These are phyloP conservation scores for Candida gigantensis DNA, from an alignment of 1,139 yeast species.

Conservation along the genomic window DNA sequence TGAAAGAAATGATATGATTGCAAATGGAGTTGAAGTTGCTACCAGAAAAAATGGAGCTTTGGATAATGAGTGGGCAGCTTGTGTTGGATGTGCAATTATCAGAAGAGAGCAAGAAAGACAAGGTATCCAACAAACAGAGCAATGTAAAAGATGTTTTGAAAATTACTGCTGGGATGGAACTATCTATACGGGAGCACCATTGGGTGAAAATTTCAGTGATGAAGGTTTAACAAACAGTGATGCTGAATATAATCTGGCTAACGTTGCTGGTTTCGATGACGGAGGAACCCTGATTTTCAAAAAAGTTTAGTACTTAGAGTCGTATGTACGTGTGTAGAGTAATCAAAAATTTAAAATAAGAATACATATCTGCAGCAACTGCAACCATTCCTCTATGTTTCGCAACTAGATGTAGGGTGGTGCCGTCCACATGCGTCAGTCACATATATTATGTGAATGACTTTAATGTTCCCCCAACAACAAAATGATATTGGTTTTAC, in stretches of 20 bases:
- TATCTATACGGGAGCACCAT: slow-evolving; percentile 6
- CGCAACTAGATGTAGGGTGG: too few relatives aligned
- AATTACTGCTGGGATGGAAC: slow-evolving; percentile 47
- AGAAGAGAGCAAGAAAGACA: slow-evolving; percentile 44
- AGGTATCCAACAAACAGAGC: slow-evolving; percentile 36
- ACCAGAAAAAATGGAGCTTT: slow-evolving; percentile 34
- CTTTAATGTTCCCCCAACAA: too few relatives aligned
- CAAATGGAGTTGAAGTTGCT: slow-evolving; percentile 39
- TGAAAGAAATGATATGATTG: slow-evolving; percentile 39
- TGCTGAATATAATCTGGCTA: slow-evolving; percentile 10
- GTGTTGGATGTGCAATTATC: slow-evolving; percentile 48
- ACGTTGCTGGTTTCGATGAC: slow-evolving; percentile 14
- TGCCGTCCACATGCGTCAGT: too few relatives aligned
- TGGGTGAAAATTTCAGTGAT: slow-evolving; percentile 48
- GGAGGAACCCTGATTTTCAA: slow-evolving; percentile 10
- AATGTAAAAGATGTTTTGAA: slow-evolving; percentile 40
- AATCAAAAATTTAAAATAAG: too few relatives aligned
- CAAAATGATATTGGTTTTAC: too few relatives aligned
- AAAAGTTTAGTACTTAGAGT: not conserved
- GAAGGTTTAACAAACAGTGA: slow-evolving; percentile 14
- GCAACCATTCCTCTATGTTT: too few relatives aligned
- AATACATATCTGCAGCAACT: too few relatives aligned
- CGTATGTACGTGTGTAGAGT: not conserved
- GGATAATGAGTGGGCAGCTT: slow-evolving; percentile 40
- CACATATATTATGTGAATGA: too few relatives aligned